Evolutionary conservation across 768 basidiomycete genomes (phyloP).

Genomic region (Russula virescens): DNA sequence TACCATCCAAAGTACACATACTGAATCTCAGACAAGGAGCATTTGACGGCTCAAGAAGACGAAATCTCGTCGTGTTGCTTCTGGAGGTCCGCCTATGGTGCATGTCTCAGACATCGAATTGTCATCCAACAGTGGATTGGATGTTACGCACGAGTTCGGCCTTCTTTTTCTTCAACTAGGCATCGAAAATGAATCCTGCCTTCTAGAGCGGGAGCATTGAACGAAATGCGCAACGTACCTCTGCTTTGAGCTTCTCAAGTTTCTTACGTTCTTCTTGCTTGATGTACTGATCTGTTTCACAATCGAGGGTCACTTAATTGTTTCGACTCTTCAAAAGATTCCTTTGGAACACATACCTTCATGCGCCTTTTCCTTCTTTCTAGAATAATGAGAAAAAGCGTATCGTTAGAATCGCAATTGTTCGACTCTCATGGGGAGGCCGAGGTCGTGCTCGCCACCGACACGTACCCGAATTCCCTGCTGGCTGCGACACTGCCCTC

Average conservation of each 20-base stretch:
- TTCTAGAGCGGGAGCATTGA: neutral
- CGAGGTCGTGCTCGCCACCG: slow-evolving; percentile 5
- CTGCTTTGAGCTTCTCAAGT: slow-evolving; percentile 50
- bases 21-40: neutral
- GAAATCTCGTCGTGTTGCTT: slow-evolving; percentile 27
- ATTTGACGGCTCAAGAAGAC: neutral
- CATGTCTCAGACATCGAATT: neutral
- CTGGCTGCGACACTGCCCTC: slow-evolving; percentile 61
- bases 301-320: slow-evolving; percentile 3
- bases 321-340: neutral
- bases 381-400: slow-evolving; percentile 28
- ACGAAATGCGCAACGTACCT: slow-evolving; percentile 37
- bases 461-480: slow-evolving; percentile 53
- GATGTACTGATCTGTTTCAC: slow-evolving; percentile 53
- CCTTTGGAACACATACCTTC: slow-evolving; percentile 42
- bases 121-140: neutral
- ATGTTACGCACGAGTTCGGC: slow-evolving; percentile 29
- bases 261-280: slow-evolving; percentile 53
- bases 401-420: neutral
- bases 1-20: neutral
- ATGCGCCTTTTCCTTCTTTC: slow-evolving; percentile 69
- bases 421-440: slow-evolving; percentile 1
- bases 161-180: slow-evolving; percentile 32
- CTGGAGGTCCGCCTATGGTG: slow-evolving; percentile 31
- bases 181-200: neutral